Conservation (phyloP, 768 basidiomycete genomes). For the Tephrocybe sp. region DNA sequence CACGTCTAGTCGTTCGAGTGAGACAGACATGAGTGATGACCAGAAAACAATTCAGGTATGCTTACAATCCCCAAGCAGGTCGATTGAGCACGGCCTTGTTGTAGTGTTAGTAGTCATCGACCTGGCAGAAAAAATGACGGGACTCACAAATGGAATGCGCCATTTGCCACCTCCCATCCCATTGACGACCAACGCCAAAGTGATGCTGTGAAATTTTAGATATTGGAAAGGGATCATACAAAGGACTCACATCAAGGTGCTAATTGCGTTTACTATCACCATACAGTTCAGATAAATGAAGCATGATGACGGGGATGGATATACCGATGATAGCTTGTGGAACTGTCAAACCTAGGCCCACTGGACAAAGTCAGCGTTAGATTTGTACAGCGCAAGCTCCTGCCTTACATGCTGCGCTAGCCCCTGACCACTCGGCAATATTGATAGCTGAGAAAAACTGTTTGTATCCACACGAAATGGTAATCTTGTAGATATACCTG, state of each 20-base stretch:
- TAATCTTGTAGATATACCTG: slow-evolving; percentile 13
- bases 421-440: slow-evolving; percentile 30
- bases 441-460: slow-evolving; percentile 22
- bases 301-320: neutral
- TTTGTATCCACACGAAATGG: neutral
- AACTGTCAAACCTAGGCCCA: slow-evolving; percentile 26
- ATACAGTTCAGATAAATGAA: neutral
- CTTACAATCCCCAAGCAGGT: slow-evolving; percentile 25
- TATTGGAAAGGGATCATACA: neutral
- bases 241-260: slow-evolving; percentile 5
- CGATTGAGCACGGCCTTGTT: slow-evolving; percentile 24
- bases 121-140: neutral
- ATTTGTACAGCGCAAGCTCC: no score
- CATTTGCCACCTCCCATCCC: slow-evolving; percentile 29
- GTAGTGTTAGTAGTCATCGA: neutral
- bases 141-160: slow-evolving; percentile 28
- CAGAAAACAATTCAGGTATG: neutral
- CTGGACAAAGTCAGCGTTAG: slow-evolving; percentile 7
- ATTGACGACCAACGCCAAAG: slow-evolving; percentile 23
- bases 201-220: slow-evolving; percentile 17
- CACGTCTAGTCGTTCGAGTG: slow-evolving; percentile 16
- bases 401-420: slow-evolving; percentile 23
- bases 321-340: slow-evolving; percentile 24
- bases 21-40: neutral
- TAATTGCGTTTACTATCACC: slow-evolving; percentile 4